Evolutionary conservation across 2,329 filamentous ascomycete genomes (phyloP).

Genomic region (Aspergillus vadensis): DNA sequence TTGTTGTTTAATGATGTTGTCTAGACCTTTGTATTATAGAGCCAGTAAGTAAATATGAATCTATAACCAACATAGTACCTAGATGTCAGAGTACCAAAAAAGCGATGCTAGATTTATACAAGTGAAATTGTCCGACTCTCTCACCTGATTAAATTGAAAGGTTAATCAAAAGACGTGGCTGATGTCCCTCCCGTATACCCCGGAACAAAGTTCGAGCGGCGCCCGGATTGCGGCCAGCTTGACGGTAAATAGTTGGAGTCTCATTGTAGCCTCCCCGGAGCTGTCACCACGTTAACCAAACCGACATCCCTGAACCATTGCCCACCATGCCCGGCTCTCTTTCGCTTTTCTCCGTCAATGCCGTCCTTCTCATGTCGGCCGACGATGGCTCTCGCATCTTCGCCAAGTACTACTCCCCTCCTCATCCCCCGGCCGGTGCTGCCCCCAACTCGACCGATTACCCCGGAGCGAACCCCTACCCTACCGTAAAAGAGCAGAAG

Average conservation of each 20-base stretch:
- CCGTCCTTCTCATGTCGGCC: slow-evolving; percentile 74
- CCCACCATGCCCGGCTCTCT: slow-evolving; percentile 70
- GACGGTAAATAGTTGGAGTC: slow-evolving; percentile 23
- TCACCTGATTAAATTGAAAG: background rate
- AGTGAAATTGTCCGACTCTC: too few species aligned
- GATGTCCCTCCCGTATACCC: slow-evolving; percentile 12
- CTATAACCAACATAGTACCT: background rate
- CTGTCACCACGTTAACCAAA: slow-evolving; percentile 6
- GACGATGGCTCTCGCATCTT: slow-evolving; percentile 92
- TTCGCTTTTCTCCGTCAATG: slow-evolving; percentile 75
- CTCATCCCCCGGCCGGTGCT: slow-evolving; percentile 64
- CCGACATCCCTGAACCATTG: slow-evolving; percentile 13
- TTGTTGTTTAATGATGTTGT: slow-evolving; percentile 11
- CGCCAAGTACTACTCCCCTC: slow-evolving; percentile 84
- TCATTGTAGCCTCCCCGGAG: slow-evolving; percentile 1
- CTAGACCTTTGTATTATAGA: slow-evolving; percentile 12
- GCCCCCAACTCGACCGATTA: slow-evolving; percentile 59
- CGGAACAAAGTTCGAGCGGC: slow-evolving; percentile 29
- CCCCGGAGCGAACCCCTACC: slow-evolving; percentile 74
- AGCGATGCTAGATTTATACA: too few species aligned
- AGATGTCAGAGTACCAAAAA: too few species aligned
- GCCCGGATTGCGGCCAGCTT: slow-evolving; percentile 28
- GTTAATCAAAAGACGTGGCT: background rate
- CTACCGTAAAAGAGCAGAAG: slow-evolving; percentile 89
- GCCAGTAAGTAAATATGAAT: slow-evolving; percentile 1